Evolutionary conservation across 176 grass and related monocot species (phyloP).

Genomic region (Olyra latifolia): DNA sequence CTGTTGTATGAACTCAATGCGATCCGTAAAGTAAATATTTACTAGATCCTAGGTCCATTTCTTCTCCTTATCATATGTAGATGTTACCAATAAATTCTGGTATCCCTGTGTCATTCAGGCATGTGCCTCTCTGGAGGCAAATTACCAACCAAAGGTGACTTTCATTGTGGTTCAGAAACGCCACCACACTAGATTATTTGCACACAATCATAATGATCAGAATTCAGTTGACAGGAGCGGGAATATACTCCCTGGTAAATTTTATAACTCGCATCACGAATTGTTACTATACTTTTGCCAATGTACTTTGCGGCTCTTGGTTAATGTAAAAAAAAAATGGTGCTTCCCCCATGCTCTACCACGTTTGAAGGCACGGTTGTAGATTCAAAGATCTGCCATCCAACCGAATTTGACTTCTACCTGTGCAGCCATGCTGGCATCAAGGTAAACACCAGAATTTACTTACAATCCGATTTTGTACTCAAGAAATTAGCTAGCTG

Average conservation of each 20-base stretch:
- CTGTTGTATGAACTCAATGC: conserved; percentile 76
- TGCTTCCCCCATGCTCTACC: no score
- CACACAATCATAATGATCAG: conserved; percentile 71
- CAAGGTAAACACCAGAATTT: conserved; percentile 36
- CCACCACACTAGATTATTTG: conserved; percentile 87
- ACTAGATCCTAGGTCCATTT: no score
- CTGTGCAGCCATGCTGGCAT: conserved; percentile 96
- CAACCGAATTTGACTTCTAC: conserved; percentile 90
- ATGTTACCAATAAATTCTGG: no score
- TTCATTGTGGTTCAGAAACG: conserved; percentile 94
- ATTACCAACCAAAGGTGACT: conserved; percentile 79
- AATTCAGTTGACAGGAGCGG: conserved; percentile 67
- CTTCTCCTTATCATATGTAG: no score
- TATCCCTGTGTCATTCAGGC: conserved; percentile 42
- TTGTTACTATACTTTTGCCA: no score
- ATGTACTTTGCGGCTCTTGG: no score
- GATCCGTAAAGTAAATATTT: conserved; percentile 61
- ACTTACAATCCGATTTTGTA: no score
- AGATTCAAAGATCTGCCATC: conserved; percentile 89
- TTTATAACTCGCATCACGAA: no score
- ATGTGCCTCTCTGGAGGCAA: conserved; percentile 72
- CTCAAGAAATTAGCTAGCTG: no score
- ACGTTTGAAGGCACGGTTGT: conserved; percentile 70
- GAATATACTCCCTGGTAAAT: conserved; percentile 54
- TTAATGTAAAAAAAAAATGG: no score